Conservation (phyloP, 2,329 filamentous ascomycete genomes). For the Alternaria postmessia region DNA sequence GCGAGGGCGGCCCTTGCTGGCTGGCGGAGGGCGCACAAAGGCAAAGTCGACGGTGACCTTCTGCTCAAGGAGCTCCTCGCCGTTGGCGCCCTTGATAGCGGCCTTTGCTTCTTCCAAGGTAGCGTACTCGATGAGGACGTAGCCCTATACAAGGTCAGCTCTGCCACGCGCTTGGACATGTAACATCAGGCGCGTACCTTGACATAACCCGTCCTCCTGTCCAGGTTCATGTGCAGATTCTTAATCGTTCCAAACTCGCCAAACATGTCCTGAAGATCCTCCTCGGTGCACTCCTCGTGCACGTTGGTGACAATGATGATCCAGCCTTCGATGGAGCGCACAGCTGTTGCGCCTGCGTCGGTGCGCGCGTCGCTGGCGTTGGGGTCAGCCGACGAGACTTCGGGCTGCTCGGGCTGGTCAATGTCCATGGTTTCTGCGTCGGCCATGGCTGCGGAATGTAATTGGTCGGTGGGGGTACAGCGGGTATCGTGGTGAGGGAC, state of each 20-base stretch:
- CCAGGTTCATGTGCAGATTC: conserved; percentile 84
- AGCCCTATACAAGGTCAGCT: conserved; percentile 65
- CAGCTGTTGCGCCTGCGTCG: conserved; percentile 76
- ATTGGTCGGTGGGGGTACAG: conserved; percentile 8
- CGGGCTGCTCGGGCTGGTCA: conserved; percentile 44
- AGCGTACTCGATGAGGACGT: conserved; percentile 84
- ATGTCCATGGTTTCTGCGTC: conserved; percentile 57
- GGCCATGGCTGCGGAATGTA: conserved; percentile 49
- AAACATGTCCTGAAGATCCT: conserved; percentile 82
- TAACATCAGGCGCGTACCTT: conserved; percentile 66
- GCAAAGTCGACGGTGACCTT: conserved; percentile 84
- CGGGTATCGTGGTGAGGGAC: background rate
- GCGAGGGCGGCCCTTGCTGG: conserved; percentile 57
- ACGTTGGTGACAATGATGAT: conserved; percentile 87
- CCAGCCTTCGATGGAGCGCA: conserved; percentile 89
- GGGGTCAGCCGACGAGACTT: background rate
- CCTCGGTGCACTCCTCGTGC: conserved; percentile 86
- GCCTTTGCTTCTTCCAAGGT: conserved; percentile 80
- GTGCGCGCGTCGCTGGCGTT: conserved; percentile 73
- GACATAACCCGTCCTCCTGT: conserved; percentile 83
- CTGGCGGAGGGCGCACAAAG: conserved; percentile 78
- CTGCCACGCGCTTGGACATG: background rate
- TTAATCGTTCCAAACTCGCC: conserved; percentile 87
- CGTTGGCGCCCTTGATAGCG: conserved; percentile 82
- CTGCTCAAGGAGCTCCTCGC: conserved; percentile 81